Evolutionary conservation across 768 basidiomycete species (phyloP), one percentile per base, ranked within the genome.

Genomic region (Lactarius quietus): DNA sequence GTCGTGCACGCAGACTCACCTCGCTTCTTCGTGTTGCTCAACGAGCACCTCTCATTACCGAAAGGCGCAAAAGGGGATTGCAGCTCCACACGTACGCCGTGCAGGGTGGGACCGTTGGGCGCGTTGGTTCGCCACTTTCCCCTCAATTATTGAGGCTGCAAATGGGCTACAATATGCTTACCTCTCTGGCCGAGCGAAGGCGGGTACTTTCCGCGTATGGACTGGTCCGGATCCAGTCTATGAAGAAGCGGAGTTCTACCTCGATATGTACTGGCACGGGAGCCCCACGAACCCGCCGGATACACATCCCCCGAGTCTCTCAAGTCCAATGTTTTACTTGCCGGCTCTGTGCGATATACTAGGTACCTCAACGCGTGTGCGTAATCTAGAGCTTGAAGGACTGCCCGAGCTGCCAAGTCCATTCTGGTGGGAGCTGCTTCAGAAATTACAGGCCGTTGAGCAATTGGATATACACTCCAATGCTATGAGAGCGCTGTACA

Each of bases 141-240:
- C 23, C 14, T 31, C 60, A 10, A 36, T n/a, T 3, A 58, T 62
- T 31, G 51, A 62, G 17, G 38, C 60, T 3, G 51, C 61, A 2
- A 36, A 58, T 53, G 65, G 65, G 28, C 56, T 66, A n/a, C 61
- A 62, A 18, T 55, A 61, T 9, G 56, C 53, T 20, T 54, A 29
- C n/a, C 55, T 66, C 26, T 52, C 60, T 20, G 61, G 65, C 9
- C 48, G 56, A 31, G 39, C 57, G n/a, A 57, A 43, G 60, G 56
- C 58, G 15, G 65, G 65, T 53, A 53, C 56, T 20, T 66, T 66
- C 56, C 51, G 65, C 29, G 18, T 20, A 18, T 66, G 65, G 65
- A 58, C 60, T 10, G 65, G 45, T 31, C 7, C 18, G 18, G 26
- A 36, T 36, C 26, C 60, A n/a, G 14, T 3, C 4, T 31, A 15